These are phyloP conservation scores for Perilla frutescens DNA, from an alignment of 257 asterid genomes.

Conservation along the genomic window DNA sequence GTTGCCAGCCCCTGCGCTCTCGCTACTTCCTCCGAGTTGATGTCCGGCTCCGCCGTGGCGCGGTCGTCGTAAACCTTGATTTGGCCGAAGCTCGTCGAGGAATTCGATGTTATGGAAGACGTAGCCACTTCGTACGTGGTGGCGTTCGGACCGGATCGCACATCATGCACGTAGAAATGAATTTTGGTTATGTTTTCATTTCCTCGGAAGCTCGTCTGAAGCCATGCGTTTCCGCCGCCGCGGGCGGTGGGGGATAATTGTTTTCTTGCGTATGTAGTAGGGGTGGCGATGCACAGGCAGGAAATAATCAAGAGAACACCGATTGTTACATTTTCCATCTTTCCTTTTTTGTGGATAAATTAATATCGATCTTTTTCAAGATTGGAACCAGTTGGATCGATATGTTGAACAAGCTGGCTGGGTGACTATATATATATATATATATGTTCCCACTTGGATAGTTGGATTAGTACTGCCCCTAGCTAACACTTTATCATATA, in stretches of 20 bases:
- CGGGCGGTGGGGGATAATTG: not conserved
- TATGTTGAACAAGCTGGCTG: too few species aligned
- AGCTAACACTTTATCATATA: too few species aligned
- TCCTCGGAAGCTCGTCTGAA: conserved; percentile 22
- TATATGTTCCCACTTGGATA: too few species aligned
- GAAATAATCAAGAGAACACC: not conserved
- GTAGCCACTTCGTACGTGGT: conserved; percentile 40
- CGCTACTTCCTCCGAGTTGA: conserved; percentile 37
- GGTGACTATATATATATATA: too few species aligned
- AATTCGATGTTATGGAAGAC: conserved; percentile 37
- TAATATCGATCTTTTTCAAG: too few species aligned
- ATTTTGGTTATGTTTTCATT: conserved; percentile 27
- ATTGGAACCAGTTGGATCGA: too few species aligned
- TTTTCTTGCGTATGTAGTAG: conserved; percentile 6
- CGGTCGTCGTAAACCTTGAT: conserved; percentile 40
- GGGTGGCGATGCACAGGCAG: not conserved
- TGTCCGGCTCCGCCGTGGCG: conserved; percentile 43
- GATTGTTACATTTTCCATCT: conserved; percentile 31
- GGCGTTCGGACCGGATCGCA: conserved; percentile 24
- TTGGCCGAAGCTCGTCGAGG: conserved; percentile 40
- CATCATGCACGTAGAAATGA: conserved; percentile 45
- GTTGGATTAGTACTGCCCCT: too few species aligned
- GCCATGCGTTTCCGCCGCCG: conserved; percentile 16
- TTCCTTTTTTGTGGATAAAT: not conserved
- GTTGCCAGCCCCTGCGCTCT: conserved; percentile 42